These are phyloP conservation scores for Pythium rishiriense DNA, from an alignment of 352 stramenopile species.

Conservation along the genomic window DNA sequence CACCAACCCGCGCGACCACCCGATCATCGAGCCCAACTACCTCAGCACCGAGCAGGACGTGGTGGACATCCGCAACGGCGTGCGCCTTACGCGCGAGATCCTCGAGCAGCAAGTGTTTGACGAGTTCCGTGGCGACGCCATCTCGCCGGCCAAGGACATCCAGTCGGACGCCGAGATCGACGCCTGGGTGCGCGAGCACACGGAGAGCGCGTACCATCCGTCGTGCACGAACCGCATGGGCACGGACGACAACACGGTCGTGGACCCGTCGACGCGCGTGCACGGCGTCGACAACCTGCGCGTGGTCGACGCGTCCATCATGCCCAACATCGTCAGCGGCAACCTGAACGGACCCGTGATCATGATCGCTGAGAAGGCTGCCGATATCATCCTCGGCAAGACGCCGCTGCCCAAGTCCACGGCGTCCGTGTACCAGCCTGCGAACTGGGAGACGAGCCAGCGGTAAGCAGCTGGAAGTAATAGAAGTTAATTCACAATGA, in stretches of 20 bases:
- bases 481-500: no score
- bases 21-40: conserved; percentile 90
- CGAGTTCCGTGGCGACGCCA: conserved; percentile 75
- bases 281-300: conserved; percentile 87
- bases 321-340: conserved; percentile 93
- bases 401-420: conserved; percentile 67
- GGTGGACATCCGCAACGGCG: conserved; percentile 72
- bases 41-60: conserved; percentile 79
- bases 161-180: conserved; percentile 78
- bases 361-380: conserved; percentile 93
- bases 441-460: conserved; percentile 75
- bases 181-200: conserved; percentile 81
- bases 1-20: conserved; percentile 68
- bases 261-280: conserved; percentile 87
- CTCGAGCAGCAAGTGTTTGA: conserved; percentile 87
- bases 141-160: conserved; percentile 66
- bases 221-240: conserved; percentile 91
- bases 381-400: conserved; percentile 90
- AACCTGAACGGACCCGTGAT: conserved; percentile 95
- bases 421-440: conserved; percentile 66
- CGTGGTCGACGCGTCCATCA: conserved; percentile 92
- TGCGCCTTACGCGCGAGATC: conserved; percentile 85
- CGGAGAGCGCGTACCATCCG: conserved; percentile 88
- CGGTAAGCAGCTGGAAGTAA: no score
- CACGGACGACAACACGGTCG: conserved; percentile 78